phyloP scores from a whole-genome alignment of 495 filamentous ascomycete genomes.

The Amorphotheca resinae region DNA sequence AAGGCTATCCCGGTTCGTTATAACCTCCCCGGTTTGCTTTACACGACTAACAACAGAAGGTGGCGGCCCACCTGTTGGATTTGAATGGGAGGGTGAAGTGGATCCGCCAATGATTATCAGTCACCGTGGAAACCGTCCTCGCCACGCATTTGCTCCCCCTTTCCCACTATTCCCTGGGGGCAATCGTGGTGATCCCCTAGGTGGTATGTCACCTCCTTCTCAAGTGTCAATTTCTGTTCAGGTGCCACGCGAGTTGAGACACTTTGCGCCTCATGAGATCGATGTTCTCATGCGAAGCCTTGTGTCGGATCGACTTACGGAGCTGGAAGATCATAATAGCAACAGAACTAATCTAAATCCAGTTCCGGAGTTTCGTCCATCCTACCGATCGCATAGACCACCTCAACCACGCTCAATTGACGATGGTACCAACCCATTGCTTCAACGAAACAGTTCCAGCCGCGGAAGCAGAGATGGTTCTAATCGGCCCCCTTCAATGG shows the following conservation, averaged over 20 bases:
- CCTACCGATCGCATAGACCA: constrained; percentile 17
- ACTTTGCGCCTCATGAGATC: background rate
- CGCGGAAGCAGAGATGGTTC: constrained; percentile 26
- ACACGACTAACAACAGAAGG: constrained; percentile 9
- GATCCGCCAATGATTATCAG: constrained; percentile 26
- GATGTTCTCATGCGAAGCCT: background rate
- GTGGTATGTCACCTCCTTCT: constrained; percentile 23
- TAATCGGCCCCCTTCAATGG: constrained; percentile 19
- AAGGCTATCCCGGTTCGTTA: constrained; percentile 53
- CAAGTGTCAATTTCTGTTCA: background rate
- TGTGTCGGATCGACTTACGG: background rate
- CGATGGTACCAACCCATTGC: constrained; percentile 72
- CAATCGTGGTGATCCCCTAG: constrained; percentile 30
- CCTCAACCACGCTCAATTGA: constrained; percentile 41
- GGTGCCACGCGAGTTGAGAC: background rate
- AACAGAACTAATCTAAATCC: constrained; percentile 20
- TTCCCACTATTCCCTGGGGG: constrained; percentile 31
- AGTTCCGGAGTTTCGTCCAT: constrained; percentile 18
- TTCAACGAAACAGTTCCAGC: constrained; percentile 29
- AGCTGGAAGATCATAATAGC: background rate
- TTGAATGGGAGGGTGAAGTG: constrained; percentile 26
- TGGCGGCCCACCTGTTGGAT: constrained; percentile 10
- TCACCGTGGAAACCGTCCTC: constrained; percentile 5
- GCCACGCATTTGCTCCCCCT: constrained; percentile 9
- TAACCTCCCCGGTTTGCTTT: constrained; percentile 1